phyloP scores from a whole-genome alignment of 441 rosid species.

The Dalechampia spathulata region DNA sequence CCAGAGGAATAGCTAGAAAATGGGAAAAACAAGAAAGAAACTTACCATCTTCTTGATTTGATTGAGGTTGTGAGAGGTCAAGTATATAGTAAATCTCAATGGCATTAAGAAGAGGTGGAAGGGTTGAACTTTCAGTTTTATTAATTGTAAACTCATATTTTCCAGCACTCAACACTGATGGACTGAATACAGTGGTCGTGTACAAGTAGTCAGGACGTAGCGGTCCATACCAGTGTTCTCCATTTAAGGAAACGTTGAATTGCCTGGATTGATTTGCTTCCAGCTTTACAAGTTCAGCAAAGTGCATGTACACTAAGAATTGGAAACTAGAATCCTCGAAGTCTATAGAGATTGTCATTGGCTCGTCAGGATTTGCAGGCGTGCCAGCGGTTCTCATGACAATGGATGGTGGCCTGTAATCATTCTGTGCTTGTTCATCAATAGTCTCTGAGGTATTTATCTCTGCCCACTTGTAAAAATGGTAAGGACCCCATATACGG shows the following conservation, averaged over 20 bases:
- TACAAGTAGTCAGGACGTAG: conserved; percentile 11
- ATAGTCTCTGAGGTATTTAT: conserved; percentile 4
- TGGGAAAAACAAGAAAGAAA: background rate
- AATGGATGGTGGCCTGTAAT: conserved; percentile 15
- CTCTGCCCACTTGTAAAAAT: background rate
- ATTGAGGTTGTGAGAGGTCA: conserved; percentile 8
- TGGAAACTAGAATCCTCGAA: background rate
- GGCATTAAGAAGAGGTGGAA: conserved; percentile 33
- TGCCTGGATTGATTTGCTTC: conserved; percentile 17
- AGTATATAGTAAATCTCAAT: conserved; percentile 17
- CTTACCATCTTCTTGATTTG: conserved; percentile 27
- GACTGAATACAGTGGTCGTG: conserved; percentile 4
- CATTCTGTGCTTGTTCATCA: conserved; percentile 3
- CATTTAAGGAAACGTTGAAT: conserved; percentile 24
- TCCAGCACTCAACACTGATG: background rate
- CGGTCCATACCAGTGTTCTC: conserved; percentile 5
- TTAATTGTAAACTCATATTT: background rate
- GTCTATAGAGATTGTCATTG: conserved; percentile 6
- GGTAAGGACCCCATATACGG: conserved; percentile 22
- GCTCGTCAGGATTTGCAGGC: conserved; percentile 11
- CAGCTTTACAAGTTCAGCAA: conserved; percentile 28
- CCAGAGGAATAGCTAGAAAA: too few relatives aligned
- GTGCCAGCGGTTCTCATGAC: conserved; percentile 25
- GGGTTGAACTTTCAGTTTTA: conserved; percentile 14
- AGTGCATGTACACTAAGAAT: conserved; percentile 26